Evolutionary conservation across 805 yeast species (phyloP).

Genomic region (Saturnispora sanitii): DNA sequence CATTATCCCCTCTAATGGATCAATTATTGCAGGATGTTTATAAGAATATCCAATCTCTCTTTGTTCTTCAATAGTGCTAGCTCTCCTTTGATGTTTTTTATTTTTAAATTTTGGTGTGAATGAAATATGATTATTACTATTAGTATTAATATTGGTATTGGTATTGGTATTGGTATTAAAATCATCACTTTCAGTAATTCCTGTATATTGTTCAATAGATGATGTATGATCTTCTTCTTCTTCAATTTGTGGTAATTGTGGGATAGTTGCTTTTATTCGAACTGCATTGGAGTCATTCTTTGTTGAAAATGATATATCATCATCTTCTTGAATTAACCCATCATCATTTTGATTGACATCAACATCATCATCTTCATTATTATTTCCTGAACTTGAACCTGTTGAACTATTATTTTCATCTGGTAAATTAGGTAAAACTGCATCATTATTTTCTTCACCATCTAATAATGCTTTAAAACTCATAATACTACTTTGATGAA

Average conservation of each 20-base stretch:
- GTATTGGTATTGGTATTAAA: not conserved
- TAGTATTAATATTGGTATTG: not conserved
- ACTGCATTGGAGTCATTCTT: constrained; percentile 2
- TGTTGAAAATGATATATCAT: no score
- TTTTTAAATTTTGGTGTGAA: not conserved
- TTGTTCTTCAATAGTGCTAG: constrained; percentile 47
- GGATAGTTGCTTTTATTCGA: not conserved
- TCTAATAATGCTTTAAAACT: constrained; percentile 10
- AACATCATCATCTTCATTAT: constrained; percentile 3
- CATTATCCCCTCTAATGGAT: constrained; percentile 47
- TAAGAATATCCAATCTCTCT: constrained; percentile 42
- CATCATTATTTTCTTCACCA: constrained; percentile 14
- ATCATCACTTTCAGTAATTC: not conserved
- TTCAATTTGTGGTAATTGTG: constrained; percentile 2
- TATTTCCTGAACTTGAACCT: not conserved
- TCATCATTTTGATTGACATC: no score
- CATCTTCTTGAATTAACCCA: no score
- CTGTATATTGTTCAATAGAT: not conserved
- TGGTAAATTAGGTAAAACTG: constrained; percentile 10
- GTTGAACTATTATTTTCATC: constrained; percentile 5
- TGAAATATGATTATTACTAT: not conserved
- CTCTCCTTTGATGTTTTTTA: constrained; percentile 1
- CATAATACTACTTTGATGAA: constrained; percentile 9
- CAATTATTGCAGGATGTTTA: constrained; percentile 38
- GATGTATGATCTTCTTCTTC: constrained; percentile 5